Conservation (phyloP, 306 rosid species). For the Alnus rubra region DNA sequence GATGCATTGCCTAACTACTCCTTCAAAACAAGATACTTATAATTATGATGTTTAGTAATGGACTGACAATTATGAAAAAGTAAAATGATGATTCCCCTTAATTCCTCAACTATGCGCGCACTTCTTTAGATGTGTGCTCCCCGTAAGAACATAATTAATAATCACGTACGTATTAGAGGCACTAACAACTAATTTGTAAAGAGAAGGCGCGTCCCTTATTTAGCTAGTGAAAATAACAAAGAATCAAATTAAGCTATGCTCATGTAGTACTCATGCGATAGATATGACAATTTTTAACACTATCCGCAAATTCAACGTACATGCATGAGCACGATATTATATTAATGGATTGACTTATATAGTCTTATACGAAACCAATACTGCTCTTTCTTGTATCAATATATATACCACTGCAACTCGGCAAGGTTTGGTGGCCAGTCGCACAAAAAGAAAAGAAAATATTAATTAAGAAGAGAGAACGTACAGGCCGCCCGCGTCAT, state of each 20-base stretch:
- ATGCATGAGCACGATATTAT: too few relatives aligned
- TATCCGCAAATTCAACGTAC: too few relatives aligned
- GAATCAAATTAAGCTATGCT: neutral
- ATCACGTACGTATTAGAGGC: neutral
- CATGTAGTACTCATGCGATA: too few relatives aligned
- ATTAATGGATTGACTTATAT: too few relatives aligned
- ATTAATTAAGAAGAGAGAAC: neutral
- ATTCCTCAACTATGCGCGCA: slow-evolving; percentile 11
- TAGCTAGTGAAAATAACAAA: neutral
- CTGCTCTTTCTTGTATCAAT: too few relatives aligned
- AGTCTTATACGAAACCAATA: too few relatives aligned
- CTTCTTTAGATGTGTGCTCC: neutral
- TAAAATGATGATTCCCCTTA: slow-evolving; percentile 24
- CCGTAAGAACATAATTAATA: neutral
- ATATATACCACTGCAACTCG: too few relatives aligned
- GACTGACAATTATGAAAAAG: neutral
- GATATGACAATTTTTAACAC: too few relatives aligned
- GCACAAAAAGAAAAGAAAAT: neutral
- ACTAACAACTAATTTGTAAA: neutral
- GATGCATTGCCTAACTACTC: neutral
- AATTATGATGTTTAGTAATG: neutral
- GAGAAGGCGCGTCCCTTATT: neutral
- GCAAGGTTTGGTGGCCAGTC: neutral
- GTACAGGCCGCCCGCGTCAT: neutral
- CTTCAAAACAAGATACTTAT: neutral